Conservation (phyloP, 208 protist species). For the Crithidia mellificae region DNA sequence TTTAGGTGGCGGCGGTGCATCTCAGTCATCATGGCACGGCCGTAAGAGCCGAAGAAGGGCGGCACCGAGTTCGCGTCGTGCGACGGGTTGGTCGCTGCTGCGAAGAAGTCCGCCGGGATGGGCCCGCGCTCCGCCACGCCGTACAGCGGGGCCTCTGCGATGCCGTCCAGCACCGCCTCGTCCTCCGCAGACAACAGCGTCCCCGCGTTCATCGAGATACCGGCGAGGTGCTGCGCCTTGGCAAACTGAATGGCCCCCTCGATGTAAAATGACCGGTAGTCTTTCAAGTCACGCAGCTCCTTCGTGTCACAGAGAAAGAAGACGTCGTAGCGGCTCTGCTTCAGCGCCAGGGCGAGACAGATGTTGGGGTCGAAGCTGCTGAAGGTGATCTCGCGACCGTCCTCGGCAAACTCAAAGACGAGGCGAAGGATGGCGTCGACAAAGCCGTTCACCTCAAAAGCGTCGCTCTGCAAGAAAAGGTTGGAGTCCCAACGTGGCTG, state of each 20-base stretch:
- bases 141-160: slow-evolving; percentile 22
- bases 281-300: slow-evolving; percentile 71
- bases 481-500: slow-evolving; percentile 68
- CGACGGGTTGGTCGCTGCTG: slow-evolving; percentile 15
- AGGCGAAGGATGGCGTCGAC: slow-evolving; percentile 70
- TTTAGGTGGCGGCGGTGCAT: slow-evolving; percentile 54
- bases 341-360: slow-evolving; percentile 65
- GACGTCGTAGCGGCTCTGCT: slow-evolving; percentile 83
- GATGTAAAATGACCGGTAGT: slow-evolving; percentile 76
- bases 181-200: slow-evolving; percentile 46
- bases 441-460: slow-evolving; percentile 83
- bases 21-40: slow-evolving; percentile 43
- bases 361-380: slow-evolving; percentile 84
- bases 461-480: slow-evolving; percentile 72
- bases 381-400: slow-evolving; percentile 66
- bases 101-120: slow-evolving; percentile 30
- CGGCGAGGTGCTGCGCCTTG: slow-evolving; percentile 57
- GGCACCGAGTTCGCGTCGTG: slow-evolving; percentile 21
- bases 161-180: slow-evolving; percentile 17
- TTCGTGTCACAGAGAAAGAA: slow-evolving; percentile 77
- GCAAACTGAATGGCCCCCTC: slow-evolving; percentile 80
- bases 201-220: slow-evolving; percentile 66
- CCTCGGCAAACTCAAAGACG: slow-evolving; percentile 60
- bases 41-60: slow-evolving; percentile 43
- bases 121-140: slow-evolving; percentile 24